Percentiles rank a stretch among this genome's conserved stretches.
phyloP scores from a whole-genome alignment of 1,284 basidiomycete species.

The Phylloporus sp. region DNA sequence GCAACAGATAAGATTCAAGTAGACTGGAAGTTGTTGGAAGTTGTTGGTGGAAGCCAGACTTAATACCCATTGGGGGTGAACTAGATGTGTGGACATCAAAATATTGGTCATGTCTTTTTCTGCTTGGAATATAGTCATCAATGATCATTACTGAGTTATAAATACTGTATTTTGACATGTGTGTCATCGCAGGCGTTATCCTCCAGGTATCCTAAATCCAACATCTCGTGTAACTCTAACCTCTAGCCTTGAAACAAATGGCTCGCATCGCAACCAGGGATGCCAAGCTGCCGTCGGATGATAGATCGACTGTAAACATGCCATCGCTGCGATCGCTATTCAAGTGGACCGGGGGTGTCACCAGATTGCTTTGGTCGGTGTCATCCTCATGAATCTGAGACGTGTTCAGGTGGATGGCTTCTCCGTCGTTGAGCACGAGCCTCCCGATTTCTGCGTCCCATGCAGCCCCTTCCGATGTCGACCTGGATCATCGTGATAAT shows the following conservation, averaged over 20 bases:
- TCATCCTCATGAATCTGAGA: constrained; percentile 71
- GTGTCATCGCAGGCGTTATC: constrained; percentile 32
- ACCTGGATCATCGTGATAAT: constrained; percentile 55
- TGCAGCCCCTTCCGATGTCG: constrained; percentile 85
- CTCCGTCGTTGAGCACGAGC: constrained; percentile 83
- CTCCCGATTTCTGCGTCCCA: constrained; percentile 66
- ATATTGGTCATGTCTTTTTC: background rate
- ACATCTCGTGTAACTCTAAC: constrained; percentile 42
- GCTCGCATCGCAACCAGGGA: constrained; percentile 80
- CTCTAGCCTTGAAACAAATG: constrained; percentile 81
- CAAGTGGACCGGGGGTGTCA: constrained; percentile 91
- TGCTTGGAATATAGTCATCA: background rate
- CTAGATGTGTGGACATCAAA: constrained; percentile 22
- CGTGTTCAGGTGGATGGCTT: constrained; percentile 75
- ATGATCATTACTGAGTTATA: constrained; percentile 29
- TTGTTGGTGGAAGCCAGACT: constrained; percentile 62
- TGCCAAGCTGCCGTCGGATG: constrained; percentile 72
- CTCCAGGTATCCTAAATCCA: constrained; percentile 24
- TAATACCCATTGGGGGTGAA: constrained; percentile 21
- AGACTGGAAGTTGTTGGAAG: constrained; percentile 79
- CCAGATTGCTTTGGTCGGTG: constrained; percentile 48
- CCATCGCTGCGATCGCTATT: constrained; percentile 91
- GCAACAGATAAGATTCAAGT: constrained; percentile 77
- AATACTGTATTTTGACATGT: constrained; percentile 26
- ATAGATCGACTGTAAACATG: constrained; percentile 85